Evolutionary conservation across 2,329 filamentous ascomycete genomes (phyloP), one percentile per base, ranked within the genome.

Genomic region (Calycina herbarum): DNA sequence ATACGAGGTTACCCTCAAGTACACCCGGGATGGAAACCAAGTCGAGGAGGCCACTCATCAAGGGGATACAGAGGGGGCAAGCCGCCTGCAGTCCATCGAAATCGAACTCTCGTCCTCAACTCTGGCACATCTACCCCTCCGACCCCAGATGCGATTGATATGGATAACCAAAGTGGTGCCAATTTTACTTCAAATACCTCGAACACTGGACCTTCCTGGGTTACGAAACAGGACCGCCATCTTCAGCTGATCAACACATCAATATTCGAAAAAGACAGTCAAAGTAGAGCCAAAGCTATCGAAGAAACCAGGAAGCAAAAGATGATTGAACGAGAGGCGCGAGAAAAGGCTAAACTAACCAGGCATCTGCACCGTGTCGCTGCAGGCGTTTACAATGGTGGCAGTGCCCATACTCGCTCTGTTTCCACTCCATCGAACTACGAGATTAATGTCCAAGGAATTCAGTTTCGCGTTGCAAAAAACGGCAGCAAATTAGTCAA

Each of bases 401-500:
- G 42, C 45, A 61, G 63, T 63, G 45, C 66, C 33, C 65, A 61
- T 15, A 60, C 64, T 48, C 62, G 57, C 33, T 62, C 72, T 66
- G 71, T 78, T 75, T 76, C 77, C 62, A 61, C 73, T 66, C 67
- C 77, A 76, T 75, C 78, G 71, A 77, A 80, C 70, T 82, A 91
- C 75, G 86, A 92, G 73, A 82, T 96, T 57, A 77, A 82, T 24
- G 83, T 96, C 61, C 84, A 92, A 63, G 91, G 89, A 71, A 86
- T 94, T 62, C 85, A 85, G 33, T 97, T 95, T 75, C 82, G 83
- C 64, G 87, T 97, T 45, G 82, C 86, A 20, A 87, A 90, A 69
- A 89, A 90, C 70, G 93, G 93, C 71, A 94, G 91, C 82, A 96
- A 96, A 79, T 85, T 97, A 51, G 82, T 91, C 68, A 90, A 90